Conservation (phyloP, 225 moss, liverwort and hornwort species). For the Straminergon stramineum region DNA sequence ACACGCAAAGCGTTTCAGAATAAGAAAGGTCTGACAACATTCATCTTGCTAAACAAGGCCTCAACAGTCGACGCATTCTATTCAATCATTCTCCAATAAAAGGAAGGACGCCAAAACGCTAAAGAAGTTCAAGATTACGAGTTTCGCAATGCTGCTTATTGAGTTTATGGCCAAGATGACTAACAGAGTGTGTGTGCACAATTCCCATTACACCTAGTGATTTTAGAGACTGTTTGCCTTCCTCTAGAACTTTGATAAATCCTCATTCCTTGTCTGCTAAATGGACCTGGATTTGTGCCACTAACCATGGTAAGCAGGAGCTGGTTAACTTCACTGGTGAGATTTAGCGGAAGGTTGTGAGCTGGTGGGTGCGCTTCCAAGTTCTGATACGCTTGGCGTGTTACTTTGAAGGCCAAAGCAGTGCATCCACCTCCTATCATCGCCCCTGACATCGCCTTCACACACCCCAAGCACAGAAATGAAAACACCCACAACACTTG, state of each 20-base stretch:
- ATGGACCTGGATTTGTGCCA: neutral
- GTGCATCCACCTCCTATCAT: constrained; percentile 60
- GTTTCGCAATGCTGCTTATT: neutral
- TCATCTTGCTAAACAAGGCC: neutral
- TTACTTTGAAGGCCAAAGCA: constrained; percentile 39
- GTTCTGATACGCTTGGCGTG: constrained; percentile 39
- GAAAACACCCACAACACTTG: neutral
- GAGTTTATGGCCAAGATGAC: neutral
- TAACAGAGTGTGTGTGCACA: neutral
- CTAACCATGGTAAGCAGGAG: constrained; percentile 61
- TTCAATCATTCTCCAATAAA: neutral
- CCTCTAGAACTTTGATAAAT: neutral
- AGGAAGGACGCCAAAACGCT: neutral
- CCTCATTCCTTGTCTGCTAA: neutral
- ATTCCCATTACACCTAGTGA: neutral
- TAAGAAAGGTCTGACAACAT: neutral
- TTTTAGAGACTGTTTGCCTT: neutral
- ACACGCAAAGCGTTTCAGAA: neutral
- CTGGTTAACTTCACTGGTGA: constrained; percentile 68
- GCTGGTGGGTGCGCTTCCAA: constrained; percentile 58
- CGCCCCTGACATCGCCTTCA: constrained; percentile 55
- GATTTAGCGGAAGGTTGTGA: constrained; percentile 60
- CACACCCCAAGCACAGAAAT: neutral
- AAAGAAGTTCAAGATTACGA: neutral
- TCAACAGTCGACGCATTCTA: neutral